Conservation (phyloP, 257 asterid species). For the Nyctanthes arbortristis region DNA sequence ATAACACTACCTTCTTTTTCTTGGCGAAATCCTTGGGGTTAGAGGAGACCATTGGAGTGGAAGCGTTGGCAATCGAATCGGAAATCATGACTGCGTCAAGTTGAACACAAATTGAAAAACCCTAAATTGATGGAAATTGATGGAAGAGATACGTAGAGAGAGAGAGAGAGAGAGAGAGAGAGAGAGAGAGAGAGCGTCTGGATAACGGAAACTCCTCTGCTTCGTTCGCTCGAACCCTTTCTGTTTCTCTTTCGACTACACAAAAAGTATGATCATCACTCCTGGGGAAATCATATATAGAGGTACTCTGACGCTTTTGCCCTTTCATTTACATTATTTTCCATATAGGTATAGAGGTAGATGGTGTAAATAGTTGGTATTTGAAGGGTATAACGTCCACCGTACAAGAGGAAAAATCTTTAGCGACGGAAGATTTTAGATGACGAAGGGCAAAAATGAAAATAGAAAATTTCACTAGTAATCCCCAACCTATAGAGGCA, state of each 20-base stretch:
- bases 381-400: background rate
- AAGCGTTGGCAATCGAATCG: constrained; percentile 67
- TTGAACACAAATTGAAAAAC: constrained; percentile 40
- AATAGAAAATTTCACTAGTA: background rate
- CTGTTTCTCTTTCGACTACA: constrained; percentile 16
- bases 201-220: constrained; percentile 47
- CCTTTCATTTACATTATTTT: constrained; percentile 16
- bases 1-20: constrained; percentile 67
- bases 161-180: constrained; percentile 36
- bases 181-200: constrained; percentile 7
- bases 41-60: constrained; percentile 57
- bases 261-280: constrained; percentile 22
- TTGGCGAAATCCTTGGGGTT: constrained; percentile 70
- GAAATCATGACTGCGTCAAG: constrained; percentile 66
- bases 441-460: background rate
- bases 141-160: constrained; percentile 28
- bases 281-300: background rate
- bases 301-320: background rate
- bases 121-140: constrained; percentile 54
- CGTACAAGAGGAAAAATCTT: background rate
- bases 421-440: background rate
- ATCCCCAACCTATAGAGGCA: background rate
- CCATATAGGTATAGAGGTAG: background rate
- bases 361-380: background rate
- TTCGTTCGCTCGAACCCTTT: constrained; percentile 33